Evolutionary conservation across 441 rosid genomes (phyloP).

Genomic region (Dalechampia spathulata): DNA sequence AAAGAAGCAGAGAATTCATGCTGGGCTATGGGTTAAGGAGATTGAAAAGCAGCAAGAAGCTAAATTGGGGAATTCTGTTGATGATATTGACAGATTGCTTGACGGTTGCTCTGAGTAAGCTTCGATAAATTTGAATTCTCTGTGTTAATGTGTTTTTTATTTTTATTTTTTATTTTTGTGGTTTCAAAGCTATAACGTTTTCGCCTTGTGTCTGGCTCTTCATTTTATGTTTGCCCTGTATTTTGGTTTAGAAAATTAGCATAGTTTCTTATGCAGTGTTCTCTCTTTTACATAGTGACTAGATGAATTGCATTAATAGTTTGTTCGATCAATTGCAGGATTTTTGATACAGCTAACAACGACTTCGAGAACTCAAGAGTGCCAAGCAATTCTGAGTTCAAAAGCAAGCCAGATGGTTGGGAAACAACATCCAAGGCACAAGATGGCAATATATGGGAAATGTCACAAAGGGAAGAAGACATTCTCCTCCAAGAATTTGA

Average conservation of each 20-base stretch:
- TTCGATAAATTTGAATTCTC: no score
- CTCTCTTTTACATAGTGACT: no score
- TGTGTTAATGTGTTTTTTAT: constrained; percentile 9
- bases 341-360: constrained; percentile 52
- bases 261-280: no score
- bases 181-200: no score
- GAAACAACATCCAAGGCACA: constrained; percentile 71
- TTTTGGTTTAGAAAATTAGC: no score
- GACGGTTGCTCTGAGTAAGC: constrained; percentile 88
- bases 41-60: constrained; percentile 78
- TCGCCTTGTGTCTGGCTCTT: no score
- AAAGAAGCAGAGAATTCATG: constrained; percentile 89
- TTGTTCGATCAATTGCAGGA: constrained; percentile 38
- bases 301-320: background rate
- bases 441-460: constrained; percentile 87
- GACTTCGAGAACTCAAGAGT: constrained; percentile 53
- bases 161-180: background rate
- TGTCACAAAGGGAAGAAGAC: constrained; percentile 96
- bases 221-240: no score
- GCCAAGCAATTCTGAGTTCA: constrained; percentile 52
- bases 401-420: constrained; percentile 96
- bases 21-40: constrained; percentile 82
- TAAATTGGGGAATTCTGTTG: constrained; percentile 47
- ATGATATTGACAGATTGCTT: constrained; percentile 80
- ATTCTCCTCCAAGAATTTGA: constrained; percentile 89